Evolutionary conservation across 2,329 filamentous ascomycete genomes (phyloP).

Genomic region (Beauveria varroae): DNA sequence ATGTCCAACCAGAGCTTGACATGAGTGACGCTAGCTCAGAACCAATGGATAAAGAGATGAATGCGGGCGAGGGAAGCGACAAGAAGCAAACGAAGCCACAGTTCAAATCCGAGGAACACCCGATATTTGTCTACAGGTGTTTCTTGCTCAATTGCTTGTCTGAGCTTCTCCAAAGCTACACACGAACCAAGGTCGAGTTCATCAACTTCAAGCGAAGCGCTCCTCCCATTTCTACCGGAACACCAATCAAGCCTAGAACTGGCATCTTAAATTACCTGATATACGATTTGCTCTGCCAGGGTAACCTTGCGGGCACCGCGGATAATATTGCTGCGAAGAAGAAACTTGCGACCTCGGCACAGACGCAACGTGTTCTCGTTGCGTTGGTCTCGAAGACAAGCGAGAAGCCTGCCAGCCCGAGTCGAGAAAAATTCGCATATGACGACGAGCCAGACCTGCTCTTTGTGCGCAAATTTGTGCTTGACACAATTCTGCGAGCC

Average conservation of each 20-base stretch:
- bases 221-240: slow-evolving; percentile 72
- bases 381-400: slow-evolving; percentile 82
- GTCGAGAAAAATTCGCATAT: slow-evolving; percentile 50
- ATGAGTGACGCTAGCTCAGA: slow-evolving; percentile 17
- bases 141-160: slow-evolving; percentile 89
- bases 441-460: slow-evolving; percentile 78
- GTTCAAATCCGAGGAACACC: slow-evolving; percentile 89
- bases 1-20: slow-evolving; percentile 29
- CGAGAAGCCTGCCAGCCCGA: slow-evolving; percentile 59
- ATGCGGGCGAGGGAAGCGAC: slow-evolving; percentile 36
- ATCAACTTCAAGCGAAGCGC: slow-evolving; percentile 97
- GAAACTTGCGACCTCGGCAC: slow-evolving; percentile 72
- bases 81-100: slow-evolving; percentile 62
- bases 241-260: slow-evolving; percentile 88
- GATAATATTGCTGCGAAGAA: slow-evolving; percentile 78
- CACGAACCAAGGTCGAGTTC: slow-evolving; percentile 92
- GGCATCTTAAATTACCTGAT: slow-evolving; percentile 91
- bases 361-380: slow-evolving; percentile 79
- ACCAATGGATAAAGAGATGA: slow-evolving; percentile 23
- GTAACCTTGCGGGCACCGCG: slow-evolving; percentile 57
- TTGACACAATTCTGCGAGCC: slow-evolving; percentile 85
- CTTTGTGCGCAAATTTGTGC: slow-evolving; percentile 89
- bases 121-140: slow-evolving; percentile 93
- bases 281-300: slow-evolving; percentile 60
- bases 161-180: slow-evolving; percentile 87